These are phyloP conservation scores for Penicillium bovifimosum DNA, from an alignment of 495 filamentous ascomycete genomes.

Conservation along the genomic window DNA sequence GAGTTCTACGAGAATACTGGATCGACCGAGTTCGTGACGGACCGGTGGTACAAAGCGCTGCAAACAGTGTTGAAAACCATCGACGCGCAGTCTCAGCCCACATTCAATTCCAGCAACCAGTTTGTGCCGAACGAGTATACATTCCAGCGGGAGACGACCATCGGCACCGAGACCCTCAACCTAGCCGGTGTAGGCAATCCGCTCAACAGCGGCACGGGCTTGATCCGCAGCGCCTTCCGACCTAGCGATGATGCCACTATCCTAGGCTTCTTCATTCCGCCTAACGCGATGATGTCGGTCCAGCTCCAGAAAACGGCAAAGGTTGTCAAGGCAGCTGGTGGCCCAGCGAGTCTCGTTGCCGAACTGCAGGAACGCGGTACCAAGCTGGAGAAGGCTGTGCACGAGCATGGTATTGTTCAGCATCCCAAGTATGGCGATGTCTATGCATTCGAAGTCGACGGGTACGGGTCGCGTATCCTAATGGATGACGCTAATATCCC, in stretches of 20 bases:
- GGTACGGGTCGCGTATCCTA: conserved; percentile 81
- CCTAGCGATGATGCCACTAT: conserved; percentile 98
- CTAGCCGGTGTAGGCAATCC: conserved; percentile 85
- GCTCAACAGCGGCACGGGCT: conserved; percentile 72
- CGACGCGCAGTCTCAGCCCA: conserved; percentile 70
- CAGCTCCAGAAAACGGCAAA: conserved; percentile 74
- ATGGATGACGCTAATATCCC: conserved; percentile 99
- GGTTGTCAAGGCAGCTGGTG: conserved; percentile 56
- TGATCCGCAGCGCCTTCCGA: conserved; percentile 88
- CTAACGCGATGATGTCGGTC: conserved; percentile 92
- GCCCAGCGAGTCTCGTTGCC: conserved; percentile 40
- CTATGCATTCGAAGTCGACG: conserved; percentile 96
- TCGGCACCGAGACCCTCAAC: conserved; percentile 86
- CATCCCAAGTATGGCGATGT: conserved; percentile 82
- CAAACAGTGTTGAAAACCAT: conserved; percentile 67
- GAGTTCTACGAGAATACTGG: conserved; percentile 78
- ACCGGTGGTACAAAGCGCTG: conserved; percentile 76
- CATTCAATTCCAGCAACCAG: conserved; percentile 62
- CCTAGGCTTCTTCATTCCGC: conserved; percentile 90
- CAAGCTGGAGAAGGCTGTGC: conserved; percentile 68
- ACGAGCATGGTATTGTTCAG: conserved; percentile 82
- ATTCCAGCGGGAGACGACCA: conserved; percentile 72
- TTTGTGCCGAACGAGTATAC: conserved; percentile 74
- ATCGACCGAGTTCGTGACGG: conserved; percentile 69
- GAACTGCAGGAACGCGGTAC: conserved; percentile 61